Evolutionary conservation across 2,329 filamentous ascomycete genomes (phyloP).

Genomic region (Dendrostoma leiphaemia): DNA sequence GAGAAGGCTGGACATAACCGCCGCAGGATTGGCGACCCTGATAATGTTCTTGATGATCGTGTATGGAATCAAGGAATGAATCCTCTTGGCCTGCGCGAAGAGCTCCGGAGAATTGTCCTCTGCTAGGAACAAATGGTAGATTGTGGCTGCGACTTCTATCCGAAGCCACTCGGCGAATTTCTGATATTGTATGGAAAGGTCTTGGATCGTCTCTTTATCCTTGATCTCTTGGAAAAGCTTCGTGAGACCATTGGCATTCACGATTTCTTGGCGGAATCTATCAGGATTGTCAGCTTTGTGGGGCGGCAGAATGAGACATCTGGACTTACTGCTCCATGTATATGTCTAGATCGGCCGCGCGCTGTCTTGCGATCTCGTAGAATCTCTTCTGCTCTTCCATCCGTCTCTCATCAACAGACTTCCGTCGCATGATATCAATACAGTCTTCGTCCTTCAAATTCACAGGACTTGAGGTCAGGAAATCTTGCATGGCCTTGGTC

Average conservation of each 20-base stretch:
- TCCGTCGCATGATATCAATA: conserved; percentile 75
- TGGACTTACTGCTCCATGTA: conserved; percentile 87
- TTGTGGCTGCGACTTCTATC: conserved; percentile 93
- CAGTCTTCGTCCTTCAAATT: conserved; percentile 78
- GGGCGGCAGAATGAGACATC: background rate
- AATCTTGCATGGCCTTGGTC: conserved; percentile 81
- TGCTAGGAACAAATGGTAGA: conserved; percentile 95
- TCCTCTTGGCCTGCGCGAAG: conserved; percentile 89
- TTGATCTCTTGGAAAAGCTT: conserved; percentile 92
- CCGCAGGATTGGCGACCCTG: conserved; percentile 90
- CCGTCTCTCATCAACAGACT: conserved; percentile 80
- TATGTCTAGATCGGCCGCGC: conserved; percentile 89
- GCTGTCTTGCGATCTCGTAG: conserved; percentile 89
- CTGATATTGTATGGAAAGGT: conserved; percentile 91
- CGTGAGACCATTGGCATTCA: conserved; percentile 78
- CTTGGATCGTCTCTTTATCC: conserved; percentile 80
- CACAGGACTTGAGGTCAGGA: conserved; percentile 72
- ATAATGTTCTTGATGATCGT: conserved; percentile 95
- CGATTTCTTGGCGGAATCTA: conserved; percentile 64
- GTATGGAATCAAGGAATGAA: conserved; percentile 93
- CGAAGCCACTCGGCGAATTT: conserved; percentile 98
- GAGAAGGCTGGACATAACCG: conserved; percentile 93
- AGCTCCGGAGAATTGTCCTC: conserved; percentile 97
- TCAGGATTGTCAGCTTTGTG: conserved; percentile 18
- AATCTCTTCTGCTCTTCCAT: conserved; percentile 92